Evolutionary conservation across 495 filamentous ascomycete species (phyloP), one percentile per base, ranked within the genome.

Genomic region (Hyaloscypha hepaticicola): DNA sequence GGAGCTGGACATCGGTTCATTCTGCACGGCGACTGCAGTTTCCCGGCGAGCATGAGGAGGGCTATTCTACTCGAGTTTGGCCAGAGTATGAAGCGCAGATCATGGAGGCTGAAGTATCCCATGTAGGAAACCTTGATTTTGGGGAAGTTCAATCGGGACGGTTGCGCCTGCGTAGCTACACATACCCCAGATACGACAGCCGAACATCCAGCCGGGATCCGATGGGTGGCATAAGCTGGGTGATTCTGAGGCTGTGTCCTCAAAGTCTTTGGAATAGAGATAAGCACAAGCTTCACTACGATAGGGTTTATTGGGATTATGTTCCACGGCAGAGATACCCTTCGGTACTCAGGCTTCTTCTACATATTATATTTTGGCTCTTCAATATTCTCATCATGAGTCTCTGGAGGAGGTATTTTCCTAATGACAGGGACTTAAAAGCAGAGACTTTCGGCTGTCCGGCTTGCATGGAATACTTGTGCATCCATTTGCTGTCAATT

Each of bases 401-500:
- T 0, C 22, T 58, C 29, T 58, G 27, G 27, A 8, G 22, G 14
- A 33, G 26, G 31, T 22, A n/a, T 12, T 58, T 31, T 58, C 26
- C 8, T 33, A 33, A 16, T 22, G 29, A 22, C 14, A 19, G 3
- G 3, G 55, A 22, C 26, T 4, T 6, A 29, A 34, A 58, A 16
- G 14, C 27, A 33, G 29, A 31, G 21, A 31, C 11, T 31, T 19
- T 19, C 6, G 14, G 27, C 14, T 58, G 55, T 34, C 29, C 1
- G 3, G 55, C 55, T 58, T 58, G 55, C 55, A 58, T 31, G 55
- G 26, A 58, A 27, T 58, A 58, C 31, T 58, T 58, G 29, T 34
- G 29, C 26, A 22, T 58, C 26, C 55, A 58, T 58, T 0, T 58
- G 2, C 55, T 58, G 55, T 58, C 55, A 29, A 29, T 58, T 22